These are phyloP conservation scores for Mallotus repandus DNA, from an alignment of 441 rosid species.

Conservation along the genomic window DNA sequence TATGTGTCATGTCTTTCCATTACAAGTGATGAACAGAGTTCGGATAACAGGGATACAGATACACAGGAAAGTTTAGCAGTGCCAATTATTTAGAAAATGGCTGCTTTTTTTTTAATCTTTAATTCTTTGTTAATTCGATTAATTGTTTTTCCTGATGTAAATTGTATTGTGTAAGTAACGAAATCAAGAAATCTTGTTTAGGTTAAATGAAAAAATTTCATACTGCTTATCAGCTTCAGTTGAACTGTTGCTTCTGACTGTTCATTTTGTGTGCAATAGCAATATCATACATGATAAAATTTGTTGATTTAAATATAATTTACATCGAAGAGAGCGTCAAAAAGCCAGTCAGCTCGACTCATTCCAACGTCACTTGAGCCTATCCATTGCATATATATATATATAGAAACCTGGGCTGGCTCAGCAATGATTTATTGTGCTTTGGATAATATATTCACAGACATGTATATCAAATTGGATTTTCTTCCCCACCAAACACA, in stretches of 20 bases:
- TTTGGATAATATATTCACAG: neutral
- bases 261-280: too few species aligned
- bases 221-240: too few species aligned
- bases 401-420: neutral
- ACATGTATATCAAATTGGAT: neutral
- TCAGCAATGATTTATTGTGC: neutral
- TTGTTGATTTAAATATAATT: too few species aligned
- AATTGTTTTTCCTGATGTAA: neutral
- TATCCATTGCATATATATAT: neutral
- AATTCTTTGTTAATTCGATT: neutral
- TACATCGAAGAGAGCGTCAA: too few species aligned
- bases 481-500: neutral
- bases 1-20: neutral
- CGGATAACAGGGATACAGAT: neutral
- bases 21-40: neutral
- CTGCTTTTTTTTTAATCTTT: neutral
- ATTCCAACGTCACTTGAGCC: neutral
- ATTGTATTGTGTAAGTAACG: neutral
- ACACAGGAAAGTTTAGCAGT: neutral
- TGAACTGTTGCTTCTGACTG: too few species aligned
- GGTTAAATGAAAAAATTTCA: too few species aligned
- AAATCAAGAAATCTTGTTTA: neutral
- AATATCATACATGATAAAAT: neutral
- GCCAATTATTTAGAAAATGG: neutral
- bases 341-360: neutral